phyloP scores from a whole-genome alignment of 169 alveolate species.

The Theileria parva region DNA sequence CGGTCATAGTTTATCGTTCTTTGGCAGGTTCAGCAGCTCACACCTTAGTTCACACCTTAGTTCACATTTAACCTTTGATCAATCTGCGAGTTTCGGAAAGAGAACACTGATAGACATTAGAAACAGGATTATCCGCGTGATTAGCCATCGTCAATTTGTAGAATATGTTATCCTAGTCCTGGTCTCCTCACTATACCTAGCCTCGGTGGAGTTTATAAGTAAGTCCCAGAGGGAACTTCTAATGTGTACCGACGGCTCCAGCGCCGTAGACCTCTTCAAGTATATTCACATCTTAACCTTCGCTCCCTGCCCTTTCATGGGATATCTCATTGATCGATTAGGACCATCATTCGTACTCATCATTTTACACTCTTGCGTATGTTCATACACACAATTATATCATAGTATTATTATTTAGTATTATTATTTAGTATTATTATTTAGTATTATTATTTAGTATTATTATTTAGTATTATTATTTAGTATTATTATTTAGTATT shows the following conservation, averaged over 20 bases:
- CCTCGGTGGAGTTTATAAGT: conserved; percentile 47
- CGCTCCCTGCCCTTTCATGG: conserved; percentile 50
- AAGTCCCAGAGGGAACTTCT: conserved; percentile 45
- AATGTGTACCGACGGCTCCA: conserved; percentile 8
- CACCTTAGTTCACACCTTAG: not conserved
- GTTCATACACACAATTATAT: no score
- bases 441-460: no score
- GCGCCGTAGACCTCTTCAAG: conserved; percentile 2
- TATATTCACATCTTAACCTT: conserved; percentile 32
- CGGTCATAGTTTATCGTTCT: not conserved
- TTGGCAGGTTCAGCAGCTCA: not conserved
- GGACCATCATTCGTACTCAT: conserved; percentile 47
- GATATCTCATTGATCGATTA: conserved; percentile 38
- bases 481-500: no score
- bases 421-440: no score
- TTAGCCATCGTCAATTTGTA: conserved; percentile 1
- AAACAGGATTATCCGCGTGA: not conserved
- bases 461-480: no score
- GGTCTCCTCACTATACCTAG: conserved; percentile 14
- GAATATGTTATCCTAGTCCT: conserved; percentile 20
- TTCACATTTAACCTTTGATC: no score
- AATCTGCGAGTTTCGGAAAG: not conserved
- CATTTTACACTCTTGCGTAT: conserved; percentile 38
- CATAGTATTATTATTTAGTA: no score
- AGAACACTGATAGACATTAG: not conserved